Conservation (phyloP, 768 basidiomycete species). For the Lentinula raphanica region DNA sequence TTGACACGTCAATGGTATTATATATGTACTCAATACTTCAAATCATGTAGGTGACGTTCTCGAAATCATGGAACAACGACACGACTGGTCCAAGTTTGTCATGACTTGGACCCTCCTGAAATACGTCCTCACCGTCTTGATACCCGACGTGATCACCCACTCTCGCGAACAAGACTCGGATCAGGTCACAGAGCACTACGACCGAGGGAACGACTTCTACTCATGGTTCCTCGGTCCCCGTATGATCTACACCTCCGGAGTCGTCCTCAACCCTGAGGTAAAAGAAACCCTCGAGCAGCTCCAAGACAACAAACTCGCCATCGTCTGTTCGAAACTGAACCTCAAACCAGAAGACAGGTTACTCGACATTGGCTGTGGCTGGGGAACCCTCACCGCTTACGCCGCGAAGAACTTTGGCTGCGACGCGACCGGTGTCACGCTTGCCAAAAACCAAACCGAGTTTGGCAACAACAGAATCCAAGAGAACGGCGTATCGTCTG, state of each 20-base stretch:
- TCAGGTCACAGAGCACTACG: conserved; percentile 94
- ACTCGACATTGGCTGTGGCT: conserved; percentile 88
- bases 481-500: conserved; percentile 65
- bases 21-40: not conserved
- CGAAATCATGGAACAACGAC: conserved; percentile 88
- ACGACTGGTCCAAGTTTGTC: conserved; percentile 91
- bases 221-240: conserved; percentile 93
- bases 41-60: conserved; percentile 73
- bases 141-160: conserved; percentile 94
- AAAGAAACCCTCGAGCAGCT: conserved; percentile 87
- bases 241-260: conserved; percentile 97
- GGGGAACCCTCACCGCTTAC: conserved; percentile 93
- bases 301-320: conserved; percentile 95
- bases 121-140: conserved; percentile 81
- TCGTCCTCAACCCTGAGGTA: conserved; percentile 64
- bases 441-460: conserved; percentile 83
- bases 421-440: conserved; percentile 93
- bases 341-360: conserved; percentile 81
- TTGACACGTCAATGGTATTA: conserved; percentile 6
- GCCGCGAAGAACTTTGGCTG: conserved; percentile 97
- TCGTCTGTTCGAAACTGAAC: conserved; percentile 93
- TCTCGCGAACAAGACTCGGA: conserved; percentile 90
- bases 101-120: conserved; percentile 91
- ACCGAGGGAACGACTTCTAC: conserved; percentile 97
- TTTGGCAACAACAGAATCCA: conserved; percentile 89